Evolutionary conservation across 106 monocot species (phyloP).

Genomic region (Dendrobium chrysotoxum): DNA sequence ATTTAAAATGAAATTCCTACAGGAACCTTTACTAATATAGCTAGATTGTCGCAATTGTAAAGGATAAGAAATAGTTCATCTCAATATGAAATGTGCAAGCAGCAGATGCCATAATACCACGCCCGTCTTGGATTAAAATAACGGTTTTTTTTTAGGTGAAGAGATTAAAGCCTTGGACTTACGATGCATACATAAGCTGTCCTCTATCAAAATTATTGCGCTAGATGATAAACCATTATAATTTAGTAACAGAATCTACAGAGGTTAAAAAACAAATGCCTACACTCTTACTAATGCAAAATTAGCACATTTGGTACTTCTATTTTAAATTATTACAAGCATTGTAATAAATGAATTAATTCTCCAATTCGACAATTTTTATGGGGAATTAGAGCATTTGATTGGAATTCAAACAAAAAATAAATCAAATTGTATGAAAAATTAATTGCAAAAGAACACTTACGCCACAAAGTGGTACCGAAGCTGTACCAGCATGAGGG

Average conservation of each 20-base stretch:
- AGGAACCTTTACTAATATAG: neutral
- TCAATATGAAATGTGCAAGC: neutral
- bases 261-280: neutral
- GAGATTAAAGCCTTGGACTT: neutral
- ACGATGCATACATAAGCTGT: neutral
- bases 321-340: slow-evolving; percentile 1
- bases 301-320: neutral
- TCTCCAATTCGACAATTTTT: neutral
- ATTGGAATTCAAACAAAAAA: neutral
- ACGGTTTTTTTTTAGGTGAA: neutral
- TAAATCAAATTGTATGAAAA: neutral
- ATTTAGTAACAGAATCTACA: neutral
- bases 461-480: slow-evolving; percentile 96
- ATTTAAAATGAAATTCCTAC: neutral
- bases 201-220: neutral
- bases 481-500: slow-evolving; percentile 96
- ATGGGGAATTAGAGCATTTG: neutral
- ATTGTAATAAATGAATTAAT: neutral
- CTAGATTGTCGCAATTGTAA: neutral
- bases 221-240: neutral
- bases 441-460: slow-evolving; percentile 13
- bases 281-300: neutral
- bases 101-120: neutral
- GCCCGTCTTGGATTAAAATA: neutral
- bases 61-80: neutral